A percentile compares a stretch with the other conserved stretches of the same genome.
Evolutionary conservation across 2,329 filamentous ascomycete species (phyloP).

Genomic region (Drechslera avenae): DNA sequence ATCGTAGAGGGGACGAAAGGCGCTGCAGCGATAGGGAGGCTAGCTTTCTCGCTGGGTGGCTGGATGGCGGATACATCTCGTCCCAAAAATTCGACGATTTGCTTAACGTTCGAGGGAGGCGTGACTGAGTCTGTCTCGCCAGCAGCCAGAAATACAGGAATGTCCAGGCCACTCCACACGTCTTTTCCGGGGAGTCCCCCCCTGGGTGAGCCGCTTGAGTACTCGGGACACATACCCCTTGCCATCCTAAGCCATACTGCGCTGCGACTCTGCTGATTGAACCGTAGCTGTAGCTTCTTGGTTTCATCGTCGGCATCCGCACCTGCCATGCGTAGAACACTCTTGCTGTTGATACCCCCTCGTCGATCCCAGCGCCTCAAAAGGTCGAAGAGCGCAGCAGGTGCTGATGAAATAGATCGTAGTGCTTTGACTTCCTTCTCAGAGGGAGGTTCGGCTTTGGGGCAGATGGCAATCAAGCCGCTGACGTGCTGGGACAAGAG

Average conservation of each 20-base stretch:
- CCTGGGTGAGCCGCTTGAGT: conserved; percentile 57
- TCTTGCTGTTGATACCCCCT: conserved; percentile 77
- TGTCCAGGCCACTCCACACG: conserved; percentile 72
- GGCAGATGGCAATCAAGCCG: conserved; percentile 82
- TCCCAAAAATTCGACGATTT: conserved; percentile 61
- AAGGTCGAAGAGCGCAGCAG: conserved; percentile 73
- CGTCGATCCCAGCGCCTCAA: conserved; percentile 78
- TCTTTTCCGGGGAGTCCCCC: conserved; percentile 72
- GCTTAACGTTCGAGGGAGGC: conserved; percentile 70
- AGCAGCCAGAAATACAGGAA: conserved; percentile 79
- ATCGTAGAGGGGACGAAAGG: conserved; percentile 50
- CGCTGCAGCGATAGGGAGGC: conserved; percentile 57
- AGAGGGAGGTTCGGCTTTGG: conserved; percentile 68
- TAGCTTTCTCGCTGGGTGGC: conserved; percentile 42
- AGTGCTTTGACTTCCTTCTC: conserved; percentile 58
- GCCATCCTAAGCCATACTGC: conserved; percentile 83
- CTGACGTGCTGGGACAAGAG: conserved; percentile 68
- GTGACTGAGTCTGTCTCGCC: conserved; percentile 79
- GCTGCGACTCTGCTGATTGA: conserved; percentile 83
- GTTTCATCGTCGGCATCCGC: conserved; percentile 67
- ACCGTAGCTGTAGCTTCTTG: conserved; percentile 70
- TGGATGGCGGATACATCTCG: conserved; percentile 44
- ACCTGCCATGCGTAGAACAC: conserved; percentile 79
- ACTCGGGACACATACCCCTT: conserved; percentile 69
- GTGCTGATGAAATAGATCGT: conserved; percentile 68